Evolutionary conservation across 129 eudicot genomes (phyloP).

Genomic region (Sambucus nigra): DNA sequence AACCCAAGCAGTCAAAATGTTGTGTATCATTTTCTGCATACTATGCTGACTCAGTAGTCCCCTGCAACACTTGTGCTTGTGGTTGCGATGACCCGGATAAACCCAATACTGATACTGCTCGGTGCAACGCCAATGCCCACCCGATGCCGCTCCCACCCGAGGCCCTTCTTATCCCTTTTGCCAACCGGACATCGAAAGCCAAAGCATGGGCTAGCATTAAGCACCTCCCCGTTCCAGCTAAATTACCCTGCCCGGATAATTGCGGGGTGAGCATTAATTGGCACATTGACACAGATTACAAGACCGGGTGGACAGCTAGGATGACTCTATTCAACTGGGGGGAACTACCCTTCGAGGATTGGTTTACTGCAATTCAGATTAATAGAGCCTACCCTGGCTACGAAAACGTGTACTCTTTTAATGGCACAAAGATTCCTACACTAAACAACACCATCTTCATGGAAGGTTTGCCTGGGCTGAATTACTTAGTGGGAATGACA

Average conservation of each 20-base stretch:
- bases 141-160: conserved; percentile 65
- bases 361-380: conserved; percentile 54
- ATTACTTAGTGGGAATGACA: conserved; percentile 36
- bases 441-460: conserved; percentile 42
- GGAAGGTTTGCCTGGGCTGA: conserved; percentile 52
- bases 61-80: conserved; percentile 86
- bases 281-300: conserved; percentile 51
- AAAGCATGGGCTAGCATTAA: conserved; percentile 47
- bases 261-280: conserved; percentile 76
- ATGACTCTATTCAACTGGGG: conserved; percentile 79
- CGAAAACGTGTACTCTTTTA: conserved; percentile 55
- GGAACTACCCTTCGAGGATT: conserved; percentile 32
- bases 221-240: conserved; percentile 28
- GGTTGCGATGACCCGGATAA: conserved; percentile 58
- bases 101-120: conserved; percentile 12
- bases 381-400: conserved; percentile 42
- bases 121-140: conserved; percentile 40
- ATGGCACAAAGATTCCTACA: conserved; percentile 38
- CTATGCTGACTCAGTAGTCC: conserved; percentile 52
- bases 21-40: conserved; percentile 90
- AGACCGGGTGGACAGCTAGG: conserved; percentile 74
- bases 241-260: conserved; percentile 67
- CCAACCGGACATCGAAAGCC: conserved; percentile 46
- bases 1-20: conserved; percentile 46
- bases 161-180: conserved; percentile 67